phyloP scores from a whole-genome alignment of 2,329 filamentous ascomycete species.

The Aspergillus alliaceus region DNA sequence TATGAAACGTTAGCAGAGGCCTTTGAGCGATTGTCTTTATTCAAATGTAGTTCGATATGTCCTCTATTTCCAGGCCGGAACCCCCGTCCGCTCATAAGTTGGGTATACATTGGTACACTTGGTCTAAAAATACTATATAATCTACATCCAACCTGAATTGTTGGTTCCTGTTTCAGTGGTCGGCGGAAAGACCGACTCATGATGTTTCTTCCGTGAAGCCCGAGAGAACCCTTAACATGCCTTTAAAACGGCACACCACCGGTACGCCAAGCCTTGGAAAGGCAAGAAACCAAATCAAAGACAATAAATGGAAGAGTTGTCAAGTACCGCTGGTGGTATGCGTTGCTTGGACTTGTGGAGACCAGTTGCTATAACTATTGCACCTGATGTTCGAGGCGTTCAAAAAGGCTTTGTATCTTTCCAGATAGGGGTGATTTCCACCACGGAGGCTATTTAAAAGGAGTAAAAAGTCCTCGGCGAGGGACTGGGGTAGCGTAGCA shows the following conservation, averaged over 20 bases:
- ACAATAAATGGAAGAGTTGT: conserved; percentile 4
- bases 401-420: conserved; percentile 32
- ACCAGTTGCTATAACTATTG: conserved; percentile 17
- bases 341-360: conserved; percentile 8
- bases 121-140: not conserved
- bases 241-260: not conserved
- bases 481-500: conserved; percentile 17
- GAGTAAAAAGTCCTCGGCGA: conserved; percentile 33
- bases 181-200: not conserved
- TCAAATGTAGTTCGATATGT: no score
- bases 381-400: conserved; percentile 23
- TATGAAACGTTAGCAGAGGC: no score
- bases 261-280: not conserved
- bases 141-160: not conserved
- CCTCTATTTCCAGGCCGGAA: no score
- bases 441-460: conserved; percentile 35
- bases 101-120: not conserved
- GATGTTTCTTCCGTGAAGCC: not conserved
- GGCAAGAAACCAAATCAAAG: not conserved
- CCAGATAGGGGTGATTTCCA: conserved; percentile 37
- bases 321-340: not conserved
- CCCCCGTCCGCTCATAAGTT: not conserved
- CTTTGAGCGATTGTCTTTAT: no score
- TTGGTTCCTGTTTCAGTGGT: not conserved
- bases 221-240: not conserved